These are phyloP conservation scores for Epichloe amarillans DNA, from an alignment of 2,329 filamentous ascomycete species.

Conservation along the genomic window DNA sequence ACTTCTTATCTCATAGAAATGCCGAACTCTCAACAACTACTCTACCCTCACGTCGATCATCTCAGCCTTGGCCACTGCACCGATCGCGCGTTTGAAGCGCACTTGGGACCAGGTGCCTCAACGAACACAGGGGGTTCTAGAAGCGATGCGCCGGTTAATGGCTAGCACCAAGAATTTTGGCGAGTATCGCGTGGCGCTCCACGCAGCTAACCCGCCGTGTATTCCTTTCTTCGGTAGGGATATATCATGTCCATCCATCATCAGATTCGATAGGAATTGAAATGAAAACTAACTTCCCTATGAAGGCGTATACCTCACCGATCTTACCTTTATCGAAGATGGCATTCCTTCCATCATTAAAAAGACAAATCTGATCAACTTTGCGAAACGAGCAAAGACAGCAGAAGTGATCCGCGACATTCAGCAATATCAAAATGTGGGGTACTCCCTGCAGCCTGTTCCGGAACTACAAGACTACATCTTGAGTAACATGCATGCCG, in stretches of 20 bases:
- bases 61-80: constrained; percentile 84
- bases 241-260: not conserved
- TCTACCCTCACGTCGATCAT: constrained; percentile 97
- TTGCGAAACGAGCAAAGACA: constrained; percentile 94
- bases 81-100: constrained; percentile 82
- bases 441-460: constrained; percentile 85
- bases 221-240: constrained; percentile 94
- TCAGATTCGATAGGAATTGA: not conserved
- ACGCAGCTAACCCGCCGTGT: constrained; percentile 87
- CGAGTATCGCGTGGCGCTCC: constrained; percentile 86
- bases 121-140: constrained; percentile 65
- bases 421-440: constrained; percentile 95
- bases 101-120: constrained; percentile 92
- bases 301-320: constrained; percentile 78
- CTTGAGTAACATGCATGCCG: constrained; percentile 86
- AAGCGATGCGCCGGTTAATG: constrained; percentile 90
- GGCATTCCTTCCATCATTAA: constrained; percentile 94
- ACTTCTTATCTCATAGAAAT: constrained; percentile 51
- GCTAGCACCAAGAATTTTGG: constrained; percentile 96
- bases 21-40: constrained; percentile 85
- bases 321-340: constrained; percentile 96
- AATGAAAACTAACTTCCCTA: not conserved
- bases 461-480: constrained; percentile 94
- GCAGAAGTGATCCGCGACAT: constrained; percentile 97
- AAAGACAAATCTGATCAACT: constrained; percentile 94